phyloP scores from a whole-genome alignment of 2,329 filamentous ascomycete species.

The Metarhizium album region DNA sequence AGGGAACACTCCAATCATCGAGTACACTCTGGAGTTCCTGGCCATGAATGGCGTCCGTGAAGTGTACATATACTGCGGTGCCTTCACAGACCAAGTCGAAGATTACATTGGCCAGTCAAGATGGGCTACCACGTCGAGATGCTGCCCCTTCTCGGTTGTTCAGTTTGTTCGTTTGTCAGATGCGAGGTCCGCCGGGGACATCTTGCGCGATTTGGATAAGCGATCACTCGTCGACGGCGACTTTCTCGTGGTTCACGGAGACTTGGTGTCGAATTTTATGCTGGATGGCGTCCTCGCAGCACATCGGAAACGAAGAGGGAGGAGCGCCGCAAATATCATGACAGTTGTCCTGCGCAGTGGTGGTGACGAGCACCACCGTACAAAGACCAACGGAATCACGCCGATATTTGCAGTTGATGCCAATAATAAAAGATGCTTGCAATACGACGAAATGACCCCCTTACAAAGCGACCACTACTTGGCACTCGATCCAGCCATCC shows the following conservation, averaged over 20 bases:
- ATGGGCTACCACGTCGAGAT: slow-evolving; percentile 50
- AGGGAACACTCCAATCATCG: slow-evolving; percentile 88
- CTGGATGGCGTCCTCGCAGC: slow-evolving; percentile 69
- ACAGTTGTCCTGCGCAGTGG: slow-evolving; percentile 82
- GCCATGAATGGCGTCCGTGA: slow-evolving; percentile 93
- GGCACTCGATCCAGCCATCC: slow-evolving; percentile 67
- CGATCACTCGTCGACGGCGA: slow-evolving; percentile 78
- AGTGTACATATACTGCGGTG: slow-evolving; percentile 83
- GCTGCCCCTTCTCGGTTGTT: slow-evolving; percentile 62
- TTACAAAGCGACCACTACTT: slow-evolving; percentile 54
- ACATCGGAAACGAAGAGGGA: slow-evolving; percentile 69
- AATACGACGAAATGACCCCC: slow-evolving; percentile 85
- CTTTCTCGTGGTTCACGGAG: slow-evolving; percentile 86
- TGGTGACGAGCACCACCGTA: slow-evolving; percentile 58
- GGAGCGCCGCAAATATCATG: slow-evolving; percentile 94
- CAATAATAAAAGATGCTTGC: slow-evolving; percentile 67
- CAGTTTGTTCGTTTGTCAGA: slow-evolving; percentile 77
- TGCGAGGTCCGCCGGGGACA: slow-evolving; percentile 81
- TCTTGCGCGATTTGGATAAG: slow-evolving; percentile 85
- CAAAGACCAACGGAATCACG: slow-evolving; percentile 62
- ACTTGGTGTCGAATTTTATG: slow-evolving; percentile 80
- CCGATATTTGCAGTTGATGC: slow-evolving; percentile 84
- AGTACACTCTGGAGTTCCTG: slow-evolving; percentile 94
- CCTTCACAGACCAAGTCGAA: slow-evolving; percentile 79
- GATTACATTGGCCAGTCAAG: slow-evolving; percentile 70